A percentile compares a stretch with the other conserved stretches of the same genome.
Conservation (phyloP, 2,329 filamentous ascomycete genomes). For the Fusarium tjaetaba region DNA sequence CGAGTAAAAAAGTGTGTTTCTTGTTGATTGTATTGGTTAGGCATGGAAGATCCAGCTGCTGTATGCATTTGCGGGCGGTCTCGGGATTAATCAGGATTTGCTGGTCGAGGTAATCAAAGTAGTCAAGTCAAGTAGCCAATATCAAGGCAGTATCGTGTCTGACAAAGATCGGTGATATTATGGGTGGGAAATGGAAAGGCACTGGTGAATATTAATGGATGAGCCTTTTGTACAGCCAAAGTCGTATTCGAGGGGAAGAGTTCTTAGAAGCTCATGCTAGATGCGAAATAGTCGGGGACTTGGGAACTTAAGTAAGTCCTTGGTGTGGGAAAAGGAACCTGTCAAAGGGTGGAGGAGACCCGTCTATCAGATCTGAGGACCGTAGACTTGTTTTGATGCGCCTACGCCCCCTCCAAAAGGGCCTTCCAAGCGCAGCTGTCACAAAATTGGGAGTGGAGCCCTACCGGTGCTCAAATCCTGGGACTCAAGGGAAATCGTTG, state of each 20-base stretch:
- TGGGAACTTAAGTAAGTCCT: constrained; percentile 46
- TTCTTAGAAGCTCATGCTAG: constrained; percentile 30
- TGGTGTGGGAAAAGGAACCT: constrained; percentile 41
- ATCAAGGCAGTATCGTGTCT: constrained; percentile 22
- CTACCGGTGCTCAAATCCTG: constrained; percentile 39
- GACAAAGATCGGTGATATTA: constrained; percentile 15
- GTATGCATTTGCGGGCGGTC: constrained; percentile 37
- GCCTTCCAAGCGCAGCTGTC: constrained; percentile 41
- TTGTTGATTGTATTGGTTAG: constrained; percentile 40
- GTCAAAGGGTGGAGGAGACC: constrained; percentile 43
- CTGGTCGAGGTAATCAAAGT: constrained; percentile 11
- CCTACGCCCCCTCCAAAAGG: constrained; percentile 36
- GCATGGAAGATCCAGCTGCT: constrained; percentile 45
- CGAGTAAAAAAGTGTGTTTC: constrained; percentile 52
- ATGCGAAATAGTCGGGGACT: constrained; percentile 38
- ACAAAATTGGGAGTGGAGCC: constrained; percentile 41
- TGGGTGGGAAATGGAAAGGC: background rate
- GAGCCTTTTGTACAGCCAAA: constrained; percentile 20
- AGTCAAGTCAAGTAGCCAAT: constrained; percentile 14
- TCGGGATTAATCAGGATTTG: constrained; percentile 27
- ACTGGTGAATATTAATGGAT: constrained; percentile 21
- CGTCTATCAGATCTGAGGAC: constrained; percentile 46
- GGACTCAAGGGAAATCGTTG: constrained; percentile 37
- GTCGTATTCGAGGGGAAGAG: constrained; percentile 30
- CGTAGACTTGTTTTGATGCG: constrained; percentile 36